A percentile compares a stretch with the other conserved stretches of the same genome.
These are phyloP conservation scores for Persicaria maculosa DNA, from an alignment of 148 eudicot species.

Conservation along the genomic window DNA sequence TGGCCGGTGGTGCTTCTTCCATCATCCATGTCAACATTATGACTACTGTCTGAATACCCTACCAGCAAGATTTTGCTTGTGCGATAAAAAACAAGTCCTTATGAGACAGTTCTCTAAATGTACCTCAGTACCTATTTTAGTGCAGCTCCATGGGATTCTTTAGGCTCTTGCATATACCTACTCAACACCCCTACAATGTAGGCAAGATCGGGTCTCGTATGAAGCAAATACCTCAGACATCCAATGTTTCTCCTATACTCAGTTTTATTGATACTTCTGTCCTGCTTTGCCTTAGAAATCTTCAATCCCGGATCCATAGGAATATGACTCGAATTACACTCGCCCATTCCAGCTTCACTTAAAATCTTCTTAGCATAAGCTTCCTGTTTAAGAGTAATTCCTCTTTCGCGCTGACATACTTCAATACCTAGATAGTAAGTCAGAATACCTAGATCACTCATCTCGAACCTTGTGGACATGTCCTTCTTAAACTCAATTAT, in stretches of 20 bases:
- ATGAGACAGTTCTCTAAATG: background rate
- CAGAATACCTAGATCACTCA: background rate
- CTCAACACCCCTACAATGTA: background rate
- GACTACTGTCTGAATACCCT: constrained; percentile 10
- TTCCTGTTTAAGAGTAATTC: background rate
- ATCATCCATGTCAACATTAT: constrained; percentile 14
- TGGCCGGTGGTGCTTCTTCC: constrained; percentile 14
- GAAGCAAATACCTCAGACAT: background rate
- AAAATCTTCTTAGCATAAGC: background rate
- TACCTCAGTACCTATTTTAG: background rate
- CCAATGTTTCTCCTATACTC: constrained; percentile 1
- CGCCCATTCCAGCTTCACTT: background rate
- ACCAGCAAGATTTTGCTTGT: background rate
- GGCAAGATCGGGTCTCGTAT: background rate
- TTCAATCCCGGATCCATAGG: background rate
- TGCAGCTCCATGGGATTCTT: background rate
- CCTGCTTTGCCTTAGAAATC: background rate
- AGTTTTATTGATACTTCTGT: background rate
- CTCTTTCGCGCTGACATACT: background rate
- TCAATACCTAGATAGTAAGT: background rate
- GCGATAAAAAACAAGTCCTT: background rate
- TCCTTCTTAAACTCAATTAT: background rate
- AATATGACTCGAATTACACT: background rate
- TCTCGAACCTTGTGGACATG: background rate
- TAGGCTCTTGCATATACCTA: constrained; percentile 1